phyloP scores from a whole-genome alignment of 2,329 filamentous ascomycete genomes.

The Sphaceloma murrayae region DNA sequence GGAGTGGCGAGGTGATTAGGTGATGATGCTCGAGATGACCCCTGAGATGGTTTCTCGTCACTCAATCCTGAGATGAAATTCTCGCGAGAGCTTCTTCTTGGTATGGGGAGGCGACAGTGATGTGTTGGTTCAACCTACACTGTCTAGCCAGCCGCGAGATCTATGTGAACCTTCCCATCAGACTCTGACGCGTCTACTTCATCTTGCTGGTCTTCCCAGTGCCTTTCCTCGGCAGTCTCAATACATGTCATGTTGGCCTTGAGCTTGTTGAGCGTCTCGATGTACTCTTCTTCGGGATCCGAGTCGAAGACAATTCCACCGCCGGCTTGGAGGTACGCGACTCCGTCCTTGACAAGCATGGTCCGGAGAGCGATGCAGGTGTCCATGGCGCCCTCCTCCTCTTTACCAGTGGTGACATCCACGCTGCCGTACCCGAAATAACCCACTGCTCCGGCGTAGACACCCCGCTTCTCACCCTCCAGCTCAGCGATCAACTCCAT shows the following conservation, averaged over 20 bases:
- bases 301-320: constrained; percentile 94
- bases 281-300: constrained; percentile 81
- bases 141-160: constrained; percentile 17
- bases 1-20: constrained; percentile 39
- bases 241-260: constrained; percentile 85
- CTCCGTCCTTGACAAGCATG: constrained; percentile 85
- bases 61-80: background rate
- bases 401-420: constrained; percentile 45
- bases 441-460: constrained; percentile 92
- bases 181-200: constrained; percentile 12
- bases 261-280: constrained; percentile 95
- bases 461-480: constrained; percentile 84
- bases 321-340: constrained; percentile 80
- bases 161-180: constrained; percentile 18
- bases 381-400: constrained; percentile 80
- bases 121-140: background rate
- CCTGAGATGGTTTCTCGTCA: background rate
- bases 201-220: constrained; percentile 40
- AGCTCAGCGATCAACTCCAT: constrained; percentile 97
- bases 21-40: constrained; percentile 21
- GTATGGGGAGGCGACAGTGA: background rate
- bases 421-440: constrained; percentile 86
- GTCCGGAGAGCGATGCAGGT: constrained; percentile 76
- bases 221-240: constrained; percentile 66
- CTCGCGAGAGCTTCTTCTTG: background rate